Conservation (phyloP, 495 filamentous ascomycete species). For the Penicillium malachiteum region DNA sequence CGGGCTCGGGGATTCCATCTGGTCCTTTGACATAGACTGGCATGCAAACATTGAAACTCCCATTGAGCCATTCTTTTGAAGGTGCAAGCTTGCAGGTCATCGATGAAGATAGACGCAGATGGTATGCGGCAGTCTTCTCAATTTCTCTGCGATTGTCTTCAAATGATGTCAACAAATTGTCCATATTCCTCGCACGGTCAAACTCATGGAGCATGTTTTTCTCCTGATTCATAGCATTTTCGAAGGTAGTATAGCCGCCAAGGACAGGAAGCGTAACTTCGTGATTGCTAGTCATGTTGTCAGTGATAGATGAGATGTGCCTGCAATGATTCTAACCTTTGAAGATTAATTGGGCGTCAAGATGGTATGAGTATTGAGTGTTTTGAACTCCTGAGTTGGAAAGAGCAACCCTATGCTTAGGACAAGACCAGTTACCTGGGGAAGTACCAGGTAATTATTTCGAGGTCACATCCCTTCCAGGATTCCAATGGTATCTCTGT, state of each 20-base stretch:
- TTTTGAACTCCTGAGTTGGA: too few relatives aligned
- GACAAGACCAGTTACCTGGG: too few relatives aligned
- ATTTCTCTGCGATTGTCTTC: constrained; percentile 3
- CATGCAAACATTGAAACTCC: constrained; percentile 46
- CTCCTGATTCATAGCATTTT: not conserved
- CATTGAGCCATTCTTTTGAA: constrained; percentile 33
- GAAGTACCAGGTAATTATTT: too few relatives aligned
- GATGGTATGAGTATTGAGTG: too few relatives aligned
- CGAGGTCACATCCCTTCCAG: too few relatives aligned
- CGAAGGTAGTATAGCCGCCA: not conserved
- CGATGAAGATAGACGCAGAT: constrained; percentile 3
- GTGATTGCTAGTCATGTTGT: too few relatives aligned
- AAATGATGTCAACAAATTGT: constrained; percentile 1
- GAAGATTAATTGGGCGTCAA: too few relatives aligned
- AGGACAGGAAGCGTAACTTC: not conserved
- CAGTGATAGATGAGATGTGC: too few relatives aligned
- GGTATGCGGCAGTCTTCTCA: not conserved
- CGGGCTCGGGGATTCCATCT: constrained; percentile 11
- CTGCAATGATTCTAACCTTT: too few relatives aligned
- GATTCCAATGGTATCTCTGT: too few relatives aligned
- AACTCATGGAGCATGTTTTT: constrained; percentile 4
- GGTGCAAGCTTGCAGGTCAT: constrained; percentile 19
- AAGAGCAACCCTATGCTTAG: too few relatives aligned
- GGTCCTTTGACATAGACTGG: constrained; percentile 18
- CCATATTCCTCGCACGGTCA: not conserved